Percentiles rank a stretch among this genome's conserved stretches.
Evolutionary conservation across 257 asterid genomes (phyloP).

Genomic region (Orobanche coerulescens): DNA sequence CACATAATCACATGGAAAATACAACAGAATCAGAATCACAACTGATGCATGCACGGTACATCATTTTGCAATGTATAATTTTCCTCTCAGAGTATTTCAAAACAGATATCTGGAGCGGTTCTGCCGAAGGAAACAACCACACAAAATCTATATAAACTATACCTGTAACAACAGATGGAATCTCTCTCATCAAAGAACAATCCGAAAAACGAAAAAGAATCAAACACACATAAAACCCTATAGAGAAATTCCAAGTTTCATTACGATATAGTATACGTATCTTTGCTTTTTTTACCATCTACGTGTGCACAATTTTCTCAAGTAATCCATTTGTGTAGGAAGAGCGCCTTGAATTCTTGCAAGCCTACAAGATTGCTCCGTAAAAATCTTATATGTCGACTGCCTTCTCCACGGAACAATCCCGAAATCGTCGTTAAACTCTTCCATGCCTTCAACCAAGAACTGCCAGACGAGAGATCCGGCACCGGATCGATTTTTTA

Average conservation of each 20-base stretch:
- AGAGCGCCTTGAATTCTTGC: constrained; percentile 83
- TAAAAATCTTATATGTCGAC: constrained; percentile 55
- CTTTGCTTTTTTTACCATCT: constrained; percentile 11
- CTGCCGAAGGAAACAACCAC: too few relatives aligned
- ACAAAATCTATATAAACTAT: neutral
- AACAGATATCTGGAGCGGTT: too few relatives aligned
- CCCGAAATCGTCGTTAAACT: constrained; percentile 83
- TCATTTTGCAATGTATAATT: too few relatives aligned
- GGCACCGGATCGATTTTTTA: constrained; percentile 55
- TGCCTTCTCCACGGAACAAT: constrained; percentile 75
- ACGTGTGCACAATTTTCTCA: constrained; percentile 55
- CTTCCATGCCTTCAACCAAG: constrained; percentile 84
- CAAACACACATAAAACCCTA: constrained; percentile 8
- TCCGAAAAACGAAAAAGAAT: constrained; percentile 14
- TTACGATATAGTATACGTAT: neutral
- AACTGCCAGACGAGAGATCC: constrained; percentile 95
- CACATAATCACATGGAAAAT: too few relatives aligned
- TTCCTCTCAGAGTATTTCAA: too few relatives aligned
- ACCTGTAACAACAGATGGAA: constrained; percentile 17
- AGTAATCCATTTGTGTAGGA: constrained; percentile 54
- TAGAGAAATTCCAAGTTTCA: constrained; percentile 4
- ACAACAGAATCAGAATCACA: too few relatives aligned
- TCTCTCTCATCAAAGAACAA: constrained; percentile 13
- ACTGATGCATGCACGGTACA: too few relatives aligned
- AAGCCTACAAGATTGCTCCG: constrained; percentile 77